Percentiles rank a stretch among this genome's conserved stretches.
phyloP scores from a whole-genome alignment of 2,329 filamentous ascomycete species.

The Xylariaceae sp. region DNA sequence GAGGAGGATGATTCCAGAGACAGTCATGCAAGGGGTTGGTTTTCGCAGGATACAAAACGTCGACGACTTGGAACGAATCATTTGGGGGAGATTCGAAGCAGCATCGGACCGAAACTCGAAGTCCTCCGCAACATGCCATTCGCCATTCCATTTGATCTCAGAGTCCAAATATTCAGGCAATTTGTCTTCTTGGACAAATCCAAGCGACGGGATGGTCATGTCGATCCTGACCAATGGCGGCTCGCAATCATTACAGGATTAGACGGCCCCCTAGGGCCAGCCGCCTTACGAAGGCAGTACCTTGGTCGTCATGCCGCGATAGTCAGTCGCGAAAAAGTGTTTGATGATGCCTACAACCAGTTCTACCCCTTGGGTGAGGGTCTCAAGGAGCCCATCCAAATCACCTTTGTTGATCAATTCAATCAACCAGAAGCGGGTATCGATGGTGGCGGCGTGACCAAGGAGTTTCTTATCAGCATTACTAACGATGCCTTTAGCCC shows the following conservation, averaged over 20 bases:
- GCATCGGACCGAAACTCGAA: conserved; percentile 79
- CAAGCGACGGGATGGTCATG: conserved; percentile 60
- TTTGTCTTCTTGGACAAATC: conserved; percentile 82
- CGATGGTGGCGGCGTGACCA: conserved; percentile 93
- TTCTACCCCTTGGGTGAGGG: conserved; percentile 78
- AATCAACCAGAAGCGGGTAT: conserved; percentile 85
- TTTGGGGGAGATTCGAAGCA: conserved; percentile 66
- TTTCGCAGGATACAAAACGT: conserved; percentile 59
- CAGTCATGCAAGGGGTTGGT: conserved; percentile 47
- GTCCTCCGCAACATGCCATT: conserved; percentile 96
- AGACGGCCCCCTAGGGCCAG: conserved; percentile 23
- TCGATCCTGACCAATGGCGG: conserved; percentile 73
- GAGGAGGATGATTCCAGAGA: conserved; percentile 28
- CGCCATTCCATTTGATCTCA: conserved; percentile 84
- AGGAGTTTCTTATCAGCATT: conserved; percentile 89
- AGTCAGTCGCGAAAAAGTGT: conserved; percentile 72
- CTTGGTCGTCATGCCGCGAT: conserved; percentile 65
- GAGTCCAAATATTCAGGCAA: conserved; percentile 88
- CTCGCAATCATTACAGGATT: conserved; percentile 48
- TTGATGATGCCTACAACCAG: conserved; percentile 77
- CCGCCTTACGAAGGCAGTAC: conserved; percentile 33
- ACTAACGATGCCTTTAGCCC: conserved; percentile 73
- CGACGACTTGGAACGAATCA: conserved; percentile 62
- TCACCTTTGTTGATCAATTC: conserved; percentile 92
- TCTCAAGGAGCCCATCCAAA: conserved; percentile 91